Evolutionary conservation across 2,329 filamentous ascomycete genomes (phyloP).

Genomic region (Fusarium coicis): DNA sequence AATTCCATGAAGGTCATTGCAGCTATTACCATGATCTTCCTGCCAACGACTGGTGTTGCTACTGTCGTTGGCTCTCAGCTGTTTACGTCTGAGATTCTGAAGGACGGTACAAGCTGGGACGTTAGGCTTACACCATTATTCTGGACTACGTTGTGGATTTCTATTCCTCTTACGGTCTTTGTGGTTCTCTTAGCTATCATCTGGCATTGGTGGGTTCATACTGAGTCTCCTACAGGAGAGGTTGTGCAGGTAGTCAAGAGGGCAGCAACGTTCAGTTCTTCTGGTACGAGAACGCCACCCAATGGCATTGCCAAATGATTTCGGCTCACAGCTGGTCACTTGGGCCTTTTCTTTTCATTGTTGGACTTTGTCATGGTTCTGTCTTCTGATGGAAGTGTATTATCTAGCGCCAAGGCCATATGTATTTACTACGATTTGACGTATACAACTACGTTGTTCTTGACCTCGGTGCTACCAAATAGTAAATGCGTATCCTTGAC

Average conservation of each 20-base stretch:
- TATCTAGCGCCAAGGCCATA: neutral
- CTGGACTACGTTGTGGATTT: slow-evolving; percentile 47
- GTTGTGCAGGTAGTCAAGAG: slow-evolving; percentile 36
- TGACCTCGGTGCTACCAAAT: slow-evolving; percentile 10
- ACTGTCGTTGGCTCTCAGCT: slow-evolving; percentile 46
- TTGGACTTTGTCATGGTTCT: too few relatives aligned
- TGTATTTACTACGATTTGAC: slow-evolving; percentile 11
- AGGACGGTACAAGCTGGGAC: slow-evolving; percentile 37
- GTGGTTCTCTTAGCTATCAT: slow-evolving; percentile 39
- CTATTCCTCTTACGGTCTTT: slow-evolving; percentile 44
- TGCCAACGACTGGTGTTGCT: slow-evolving; percentile 52
- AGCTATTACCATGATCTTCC: slow-evolving; percentile 51
- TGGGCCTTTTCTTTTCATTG: accelerated
- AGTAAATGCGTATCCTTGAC: neutral
- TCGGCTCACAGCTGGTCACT: neutral
- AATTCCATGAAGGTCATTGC: slow-evolving; percentile 53
- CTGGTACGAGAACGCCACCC: slow-evolving; percentile 16
- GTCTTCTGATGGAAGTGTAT: neutral
- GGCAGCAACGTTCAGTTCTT: slow-evolving; percentile 36
- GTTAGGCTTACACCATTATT: slow-evolving; percentile 43
- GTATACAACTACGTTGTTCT: slow-evolving; percentile 13
- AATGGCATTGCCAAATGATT: slow-evolving; percentile 2
- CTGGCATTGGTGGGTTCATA: slow-evolving; percentile 47
- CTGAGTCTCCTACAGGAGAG: slow-evolving; percentile 34
- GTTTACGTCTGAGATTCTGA: slow-evolving; percentile 34